Conservation (phyloP, 2,329 filamentous ascomycete genomes). For the Aspergillus texensis region DNA sequence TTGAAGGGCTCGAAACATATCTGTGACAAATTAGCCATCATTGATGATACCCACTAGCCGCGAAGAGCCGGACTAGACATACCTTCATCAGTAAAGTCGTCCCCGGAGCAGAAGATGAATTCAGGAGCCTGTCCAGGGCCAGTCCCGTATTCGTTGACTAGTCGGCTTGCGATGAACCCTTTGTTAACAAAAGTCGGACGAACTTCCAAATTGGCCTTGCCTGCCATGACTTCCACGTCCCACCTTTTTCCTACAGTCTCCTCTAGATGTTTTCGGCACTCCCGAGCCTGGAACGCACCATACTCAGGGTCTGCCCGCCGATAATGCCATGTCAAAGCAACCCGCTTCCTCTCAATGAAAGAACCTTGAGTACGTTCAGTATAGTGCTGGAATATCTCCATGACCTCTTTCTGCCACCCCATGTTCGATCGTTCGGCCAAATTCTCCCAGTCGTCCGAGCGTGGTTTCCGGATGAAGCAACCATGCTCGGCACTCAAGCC, state of each 20-base stretch:
- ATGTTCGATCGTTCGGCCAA: slow-evolving; percentile 85
- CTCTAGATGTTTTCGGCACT: slow-evolving; percentile 82
- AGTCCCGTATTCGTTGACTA: slow-evolving; percentile 72
- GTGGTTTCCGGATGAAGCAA: slow-evolving; percentile 86
- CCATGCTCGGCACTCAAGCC: slow-evolving; percentile 98
- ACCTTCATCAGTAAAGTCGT: slow-evolving; percentile 98
- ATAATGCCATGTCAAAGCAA: slow-evolving; percentile 97
- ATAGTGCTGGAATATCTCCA: slow-evolving; percentile 83
- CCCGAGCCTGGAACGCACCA: slow-evolving; percentile 74
- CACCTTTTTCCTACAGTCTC: slow-evolving; percentile 73
- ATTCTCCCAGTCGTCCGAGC: slow-evolving; percentile 80
- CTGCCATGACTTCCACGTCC: slow-evolving; percentile 95
- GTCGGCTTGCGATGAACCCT: slow-evolving; percentile 85
- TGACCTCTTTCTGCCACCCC: slow-evolving; percentile 86
- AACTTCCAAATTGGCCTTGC: slow-evolving; percentile 96
- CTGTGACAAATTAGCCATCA: slow-evolving; percentile 39
- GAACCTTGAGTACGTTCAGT: slow-evolving; percentile 85
- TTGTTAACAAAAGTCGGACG: slow-evolving; percentile 98
- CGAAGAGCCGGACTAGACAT: slow-evolving; percentile 36
- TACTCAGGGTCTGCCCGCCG: slow-evolving; percentile 86
- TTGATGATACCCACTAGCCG: not conserved
- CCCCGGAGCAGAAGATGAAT: slow-evolving; percentile 87
- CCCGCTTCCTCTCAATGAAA: slow-evolving; percentile 91
- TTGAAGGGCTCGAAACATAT: slow-evolving; percentile 80
- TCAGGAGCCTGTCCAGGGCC: slow-evolving; percentile 65